Conservation (phyloP, 1,284 basidiomycete genomes). For the Moesziomyces sp. region DNA sequence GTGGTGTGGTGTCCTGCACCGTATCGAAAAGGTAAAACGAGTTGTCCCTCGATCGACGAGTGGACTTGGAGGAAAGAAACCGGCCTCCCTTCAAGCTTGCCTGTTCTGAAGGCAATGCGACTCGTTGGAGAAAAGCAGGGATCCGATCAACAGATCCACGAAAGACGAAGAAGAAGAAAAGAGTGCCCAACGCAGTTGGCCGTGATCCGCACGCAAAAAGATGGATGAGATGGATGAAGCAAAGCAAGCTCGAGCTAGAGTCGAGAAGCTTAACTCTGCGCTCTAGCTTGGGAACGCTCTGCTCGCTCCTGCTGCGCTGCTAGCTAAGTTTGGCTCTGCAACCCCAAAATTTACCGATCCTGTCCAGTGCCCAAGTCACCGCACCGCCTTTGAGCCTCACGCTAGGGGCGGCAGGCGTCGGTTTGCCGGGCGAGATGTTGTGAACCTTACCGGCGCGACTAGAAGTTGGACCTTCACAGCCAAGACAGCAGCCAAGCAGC, state of each 20-base stretch:
- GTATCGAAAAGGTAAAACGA: slow-evolving; percentile 7
- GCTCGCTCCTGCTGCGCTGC: no score
- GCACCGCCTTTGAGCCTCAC: no score
- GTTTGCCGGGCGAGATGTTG: not conserved
- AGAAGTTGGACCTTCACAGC: not conserved
- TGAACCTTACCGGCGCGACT: not conserved
- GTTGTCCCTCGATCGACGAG: slow-evolving; percentile 5
- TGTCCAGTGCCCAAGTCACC: no score
- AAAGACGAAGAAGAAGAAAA: not conserved
- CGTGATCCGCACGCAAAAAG: not conserved
- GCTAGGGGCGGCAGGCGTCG: no score
- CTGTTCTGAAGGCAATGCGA: no score
- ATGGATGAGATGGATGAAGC: slow-evolving; percentile 6
- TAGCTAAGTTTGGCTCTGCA: not conserved
- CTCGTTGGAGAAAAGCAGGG: not conserved
- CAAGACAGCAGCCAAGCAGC: not conserved
- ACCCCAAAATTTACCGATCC: not conserved
- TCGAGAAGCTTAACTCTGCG: not conserved
- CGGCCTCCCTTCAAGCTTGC: not conserved
- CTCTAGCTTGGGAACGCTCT: no score
- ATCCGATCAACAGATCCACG: slow-evolving; percentile 34
- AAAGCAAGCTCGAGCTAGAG: not conserved
- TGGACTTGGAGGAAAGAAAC: not conserved
- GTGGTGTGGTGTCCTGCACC: slow-evolving; percentile 31
- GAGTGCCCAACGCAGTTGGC: slow-evolving; percentile 14